Evolutionary conservation across 768 basidiomycete genomes (phyloP).

Genomic region (Calocybe indica): DNA sequence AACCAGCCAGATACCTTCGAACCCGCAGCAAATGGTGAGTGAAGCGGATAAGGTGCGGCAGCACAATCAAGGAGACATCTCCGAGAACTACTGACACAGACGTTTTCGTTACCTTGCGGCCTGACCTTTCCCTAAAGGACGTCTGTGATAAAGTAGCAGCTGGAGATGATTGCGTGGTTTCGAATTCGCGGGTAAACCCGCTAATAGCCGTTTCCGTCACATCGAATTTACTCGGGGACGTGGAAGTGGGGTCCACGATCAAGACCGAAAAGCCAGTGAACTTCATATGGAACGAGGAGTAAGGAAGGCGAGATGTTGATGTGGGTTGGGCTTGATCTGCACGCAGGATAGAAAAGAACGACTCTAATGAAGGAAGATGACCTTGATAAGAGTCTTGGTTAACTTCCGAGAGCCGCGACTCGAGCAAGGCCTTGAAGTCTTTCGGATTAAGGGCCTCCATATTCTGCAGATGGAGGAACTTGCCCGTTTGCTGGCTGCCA

Average conservation of each 20-base stretch:
- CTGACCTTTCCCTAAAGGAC: conserved; percentile 31
- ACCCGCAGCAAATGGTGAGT: conserved; percentile 50
- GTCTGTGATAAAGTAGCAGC: conserved; percentile 35
- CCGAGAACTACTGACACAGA: conserved; percentile 33
- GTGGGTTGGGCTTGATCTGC: conserved; percentile 2
- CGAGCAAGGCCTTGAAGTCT: conserved; percentile 29
- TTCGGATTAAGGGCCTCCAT: conserved; percentile 13
- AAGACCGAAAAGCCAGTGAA: conserved; percentile 21
- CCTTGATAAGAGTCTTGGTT: conserved; percentile 36
- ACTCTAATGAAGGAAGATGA: conserved; percentile 22
- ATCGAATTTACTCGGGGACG: conserved; percentile 27
- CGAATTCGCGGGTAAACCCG: conserved; percentile 14
- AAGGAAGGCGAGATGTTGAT: neutral
- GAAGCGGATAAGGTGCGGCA: conserved; percentile 57
- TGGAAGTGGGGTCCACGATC: conserved; percentile 27
- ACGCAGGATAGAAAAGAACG: conserved; percentile 19
- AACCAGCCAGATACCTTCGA: conserved; percentile 26
- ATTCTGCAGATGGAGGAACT: neutral
- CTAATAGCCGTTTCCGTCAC: conserved; percentile 23
- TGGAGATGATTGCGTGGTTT: conserved; percentile 14
- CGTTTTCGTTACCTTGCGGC: conserved; percentile 22
- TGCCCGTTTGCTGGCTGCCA: neutral
- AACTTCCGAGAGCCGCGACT: conserved; percentile 31
- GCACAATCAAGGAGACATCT: conserved; percentile 35
- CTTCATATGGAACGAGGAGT: conserved; percentile 16